Conservation (phyloP, 148 eudicot genomes). For the Rhododendron williamsianum region DNA sequence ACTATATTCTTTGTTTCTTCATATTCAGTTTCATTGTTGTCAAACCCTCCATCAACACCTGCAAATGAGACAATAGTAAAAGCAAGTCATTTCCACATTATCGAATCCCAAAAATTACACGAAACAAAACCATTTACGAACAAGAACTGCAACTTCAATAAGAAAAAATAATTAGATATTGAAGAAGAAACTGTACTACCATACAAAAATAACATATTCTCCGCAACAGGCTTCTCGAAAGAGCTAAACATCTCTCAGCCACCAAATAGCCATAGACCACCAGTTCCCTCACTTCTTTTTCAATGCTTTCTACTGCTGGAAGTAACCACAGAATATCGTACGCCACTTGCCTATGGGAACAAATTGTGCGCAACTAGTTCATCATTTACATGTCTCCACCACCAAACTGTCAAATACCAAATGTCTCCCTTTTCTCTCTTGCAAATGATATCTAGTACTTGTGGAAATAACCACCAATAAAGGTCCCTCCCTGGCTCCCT, state of each 20-base stretch:
- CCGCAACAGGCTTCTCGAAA: background rate
- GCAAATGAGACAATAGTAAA: slow-evolving; percentile 18
- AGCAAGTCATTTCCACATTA: background rate
- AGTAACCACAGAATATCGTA: background rate
- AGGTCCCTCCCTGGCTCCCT: background rate
- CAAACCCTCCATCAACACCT: slow-evolving; percentile 94
- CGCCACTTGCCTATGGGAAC: background rate
- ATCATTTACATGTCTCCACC: background rate
- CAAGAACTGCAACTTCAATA: background rate
- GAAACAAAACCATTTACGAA: background rate
- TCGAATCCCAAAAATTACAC: background rate
- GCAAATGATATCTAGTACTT: background rate
- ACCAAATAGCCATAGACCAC: background rate
- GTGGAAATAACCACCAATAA: background rate
- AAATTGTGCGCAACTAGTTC: background rate
- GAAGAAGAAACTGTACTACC: background rate
- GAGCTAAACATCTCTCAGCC: background rate
- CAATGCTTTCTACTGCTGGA: background rate
- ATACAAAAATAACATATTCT: background rate
- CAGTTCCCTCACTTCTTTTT: background rate
- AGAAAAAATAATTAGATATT: background rate
- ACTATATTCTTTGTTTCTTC: slow-evolving; percentile 64
- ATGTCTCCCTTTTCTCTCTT: background rate
- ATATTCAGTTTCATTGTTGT: slow-evolving; percentile 70
- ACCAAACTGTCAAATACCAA: background rate